Evolutionary conservation across 2,329 filamentous ascomycete genomes (phyloP), one percentile per base, ranked within the genome.

Genomic region (Exophiala aquamarina): DNA sequence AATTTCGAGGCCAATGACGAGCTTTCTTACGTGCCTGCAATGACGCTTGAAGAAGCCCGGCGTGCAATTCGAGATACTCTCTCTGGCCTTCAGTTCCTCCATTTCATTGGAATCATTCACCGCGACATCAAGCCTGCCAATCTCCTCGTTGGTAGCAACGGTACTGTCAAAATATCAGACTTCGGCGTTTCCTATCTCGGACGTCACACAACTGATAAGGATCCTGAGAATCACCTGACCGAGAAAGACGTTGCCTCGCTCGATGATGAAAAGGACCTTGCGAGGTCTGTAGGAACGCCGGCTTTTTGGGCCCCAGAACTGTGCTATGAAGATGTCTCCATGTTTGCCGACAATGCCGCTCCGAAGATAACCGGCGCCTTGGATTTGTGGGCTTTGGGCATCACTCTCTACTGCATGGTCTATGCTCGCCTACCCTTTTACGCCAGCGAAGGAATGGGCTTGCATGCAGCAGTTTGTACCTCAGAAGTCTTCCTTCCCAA

Each of bases 171-270:
- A 74, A 98, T 98, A 51, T 97, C 93, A 4, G 93, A 98, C 63
- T 98, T 98, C 71, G 93, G 93, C 23, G 93, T 98, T 1, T 98
- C 93, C 1, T 98, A 97, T 67, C 89, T 98, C 54, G 93, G 93
- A 20, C 83, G 89, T 41, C 89, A 89, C 1, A 87, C 91, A 48
- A 80, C 88, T 31, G 89, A 95, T 37, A 87, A 87, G 43, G 89
- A 94, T 59, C 44, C 53, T 7, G 79, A 83, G 29, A 85, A 89
- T 49, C 86, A 90, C 48, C 68, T 84, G 71, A 50, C 83, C 74
- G 86, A 86, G 3, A 88, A 94, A 63, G 91, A 96, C 65, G 87
- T 88, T 9, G 83, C 82, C 32, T 89, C 95, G 61, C 83, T 95
- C 49, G 91, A 96, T 59, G 89, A 96, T 64, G 91, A 95, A 54